Evolutionary conservation across 345 rosid genomes (phyloP).

Genomic region (Microthlaspi erraticum): DNA sequence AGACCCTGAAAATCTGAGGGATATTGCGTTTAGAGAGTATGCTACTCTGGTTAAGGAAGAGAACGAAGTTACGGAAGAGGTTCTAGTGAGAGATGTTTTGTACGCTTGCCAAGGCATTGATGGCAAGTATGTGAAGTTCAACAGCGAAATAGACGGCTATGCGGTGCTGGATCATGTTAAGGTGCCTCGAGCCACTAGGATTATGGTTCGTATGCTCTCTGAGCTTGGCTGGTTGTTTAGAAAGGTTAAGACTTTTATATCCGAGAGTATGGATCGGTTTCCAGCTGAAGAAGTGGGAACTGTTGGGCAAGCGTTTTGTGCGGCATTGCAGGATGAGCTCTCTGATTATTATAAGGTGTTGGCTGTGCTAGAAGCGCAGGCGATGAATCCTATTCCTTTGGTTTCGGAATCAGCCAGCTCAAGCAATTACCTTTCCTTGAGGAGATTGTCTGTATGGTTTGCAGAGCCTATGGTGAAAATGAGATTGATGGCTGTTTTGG

Average conservation of each 20-base stretch:
- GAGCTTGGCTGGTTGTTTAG: slow-evolving; percentile 97
- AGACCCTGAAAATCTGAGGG: slow-evolving; percentile 81
- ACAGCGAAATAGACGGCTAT: slow-evolving; percentile 68
- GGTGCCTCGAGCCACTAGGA: slow-evolving; percentile 73
- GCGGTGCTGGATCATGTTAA: slow-evolving; percentile 60
- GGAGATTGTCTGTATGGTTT: slow-evolving; percentile 92
- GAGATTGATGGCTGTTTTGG: slow-evolving; percentile 98
- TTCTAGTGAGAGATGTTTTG: slow-evolving; percentile 85
- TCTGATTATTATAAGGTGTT: slow-evolving; percentile 85
- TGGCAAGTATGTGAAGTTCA: slow-evolving; percentile 83
- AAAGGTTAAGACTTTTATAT: slow-evolving; percentile 79
- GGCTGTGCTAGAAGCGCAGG: slow-evolving; percentile 89
- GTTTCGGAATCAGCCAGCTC: slow-evolving; percentile 72
- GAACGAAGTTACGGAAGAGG: slow-evolving; percentile 89
- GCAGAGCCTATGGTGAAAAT: slow-evolving; percentile 94
- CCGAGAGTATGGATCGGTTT: slow-evolving; percentile 78
- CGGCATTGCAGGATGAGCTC: slow-evolving; percentile 92
- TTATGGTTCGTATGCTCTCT: slow-evolving; percentile 79
- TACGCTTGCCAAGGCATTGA: slow-evolving; percentile 95
- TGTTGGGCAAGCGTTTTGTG: slow-evolving; percentile 94
- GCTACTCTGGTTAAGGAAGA: slow-evolving; percentile 75
- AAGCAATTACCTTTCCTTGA: slow-evolving; percentile 74
- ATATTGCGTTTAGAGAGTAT: slow-evolving; percentile 81
- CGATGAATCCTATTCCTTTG: slow-evolving; percentile 90
- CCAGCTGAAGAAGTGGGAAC: slow-evolving; percentile 88